Base-by-base conservation (phyloP, 768 basidiomycete species). In the Termitomyces sp. region DNA sequence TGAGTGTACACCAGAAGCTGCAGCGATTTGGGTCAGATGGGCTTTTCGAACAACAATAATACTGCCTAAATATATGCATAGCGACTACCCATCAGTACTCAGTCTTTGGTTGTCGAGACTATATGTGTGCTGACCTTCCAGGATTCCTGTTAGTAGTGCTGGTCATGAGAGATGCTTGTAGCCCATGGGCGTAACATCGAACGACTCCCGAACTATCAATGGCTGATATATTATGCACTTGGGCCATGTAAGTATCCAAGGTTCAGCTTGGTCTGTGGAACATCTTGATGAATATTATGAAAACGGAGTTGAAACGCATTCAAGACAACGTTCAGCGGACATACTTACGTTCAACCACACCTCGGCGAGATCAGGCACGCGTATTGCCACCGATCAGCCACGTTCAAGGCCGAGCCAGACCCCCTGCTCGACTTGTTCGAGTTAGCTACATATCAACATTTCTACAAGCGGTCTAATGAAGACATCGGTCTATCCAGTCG, bases 31-130 rank as follows among this genome's bases (percentile, higher is more conserved):
- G 61, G 38, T 69, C 64, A 38, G 61, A 64, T 20, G 47, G 43
- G 47, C 55, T n/a, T 56, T 69, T 69, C 6, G 65, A 47, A 57
- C 81, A 82, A n/a, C 41, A 46, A 52, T 75, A 81, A 67, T 75
- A 82, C 49, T 63, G 2, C 55, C 70, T 61, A n/a, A 13, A 41
- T n/a, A 18, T n/a, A 41, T n/a, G 71, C 7, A 20, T 20, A 54
- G n/a, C 10, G 4, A 50, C 10, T 26, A 20, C 6, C 50, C 44
- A 47, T 50, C 36, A 38, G 23, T 23, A 23, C 23, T 36, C 9
- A 32, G 32, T 32, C 32, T 16, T 30, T 20, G 50, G 26, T 23
- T 20, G 28, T 41, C 13, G 40, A 6, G 35, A 44, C 8, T 14
- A 43, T 48, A 47, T 26, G 48, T 55, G 44, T 58, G 58, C 71